Conservation (phyloP, 768 basidiomycete genomes). For the Lentinula boryana region DNA sequence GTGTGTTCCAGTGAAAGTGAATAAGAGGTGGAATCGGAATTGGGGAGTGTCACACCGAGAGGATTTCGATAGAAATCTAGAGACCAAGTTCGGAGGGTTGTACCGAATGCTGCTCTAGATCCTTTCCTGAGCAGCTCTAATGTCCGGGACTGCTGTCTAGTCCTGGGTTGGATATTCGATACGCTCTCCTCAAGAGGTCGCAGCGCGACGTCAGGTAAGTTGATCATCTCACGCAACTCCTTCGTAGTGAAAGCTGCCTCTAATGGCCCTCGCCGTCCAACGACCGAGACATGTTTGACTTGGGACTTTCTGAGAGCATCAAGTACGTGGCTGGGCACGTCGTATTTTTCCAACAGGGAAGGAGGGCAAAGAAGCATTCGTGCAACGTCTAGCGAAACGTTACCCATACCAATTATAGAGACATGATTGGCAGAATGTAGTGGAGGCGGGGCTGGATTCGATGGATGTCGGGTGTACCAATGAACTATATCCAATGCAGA, state of each 20-base stretch:
- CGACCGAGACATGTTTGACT: slow-evolving; percentile 74
- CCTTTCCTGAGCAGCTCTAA: slow-evolving; percentile 64
- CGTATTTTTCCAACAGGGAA: slow-evolving; percentile 57
- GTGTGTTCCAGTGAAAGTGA: slow-evolving; percentile 60
- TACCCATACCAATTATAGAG: slow-evolving; percentile 88
- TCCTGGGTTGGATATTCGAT: slow-evolving; percentile 28
- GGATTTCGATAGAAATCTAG: slow-evolving; percentile 81
- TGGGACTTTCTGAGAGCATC: slow-evolving; percentile 54
- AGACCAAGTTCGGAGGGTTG: slow-evolving; percentile 66
- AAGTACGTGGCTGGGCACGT: slow-evolving; percentile 73
- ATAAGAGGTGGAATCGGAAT: slow-evolving; percentile 17
- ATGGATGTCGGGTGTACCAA: slow-evolving; percentile 95
- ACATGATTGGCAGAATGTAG: slow-evolving; percentile 66
- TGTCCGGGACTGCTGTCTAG: slow-evolving; percentile 61
- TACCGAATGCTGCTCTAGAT: slow-evolving; percentile 43
- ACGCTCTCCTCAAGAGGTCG: slow-evolving; percentile 39
- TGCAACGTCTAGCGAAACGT: slow-evolving; percentile 90
- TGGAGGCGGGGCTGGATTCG: slow-evolving; percentile 50
- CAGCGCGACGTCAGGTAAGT: slow-evolving; percentile 39
- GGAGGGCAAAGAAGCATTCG: slow-evolving; percentile 79
- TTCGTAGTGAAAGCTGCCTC: slow-evolving; percentile 91
- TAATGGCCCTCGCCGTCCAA: slow-evolving; percentile 81
- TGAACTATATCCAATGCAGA: slow-evolving; percentile 84
- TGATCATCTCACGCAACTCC: slow-evolving; percentile 83
- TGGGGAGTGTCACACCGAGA: slow-evolving; percentile 27